A percentile compares a stretch with the other conserved stretches of the same genome.
These are phyloP conservation scores for Trichoderma gracile DNA, from an alignment of 2,329 filamentous ascomycete species.

Conservation along the genomic window DNA sequence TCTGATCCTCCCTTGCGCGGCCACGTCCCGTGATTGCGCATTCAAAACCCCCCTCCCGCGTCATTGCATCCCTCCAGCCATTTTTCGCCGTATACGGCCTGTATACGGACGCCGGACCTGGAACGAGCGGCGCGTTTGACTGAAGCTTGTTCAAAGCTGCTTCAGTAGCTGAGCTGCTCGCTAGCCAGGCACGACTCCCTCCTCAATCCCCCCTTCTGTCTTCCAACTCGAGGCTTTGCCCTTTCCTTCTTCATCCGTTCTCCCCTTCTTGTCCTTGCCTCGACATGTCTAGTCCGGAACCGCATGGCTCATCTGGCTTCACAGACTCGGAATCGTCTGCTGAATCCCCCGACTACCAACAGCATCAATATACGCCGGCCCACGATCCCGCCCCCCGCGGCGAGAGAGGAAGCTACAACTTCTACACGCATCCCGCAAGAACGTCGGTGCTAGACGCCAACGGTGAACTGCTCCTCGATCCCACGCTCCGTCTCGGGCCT, in stretches of 20 bases:
- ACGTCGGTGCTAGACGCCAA: constrained; percentile 52
- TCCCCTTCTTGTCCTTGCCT: neutral
- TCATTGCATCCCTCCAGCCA: neutral
- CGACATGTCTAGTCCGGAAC: constrained; percentile 30
- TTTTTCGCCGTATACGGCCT: neutral
- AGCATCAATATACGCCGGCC: constrained; percentile 27
- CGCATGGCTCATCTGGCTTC: constrained; percentile 33
- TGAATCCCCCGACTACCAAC: constrained; percentile 25
- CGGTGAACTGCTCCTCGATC: constrained; percentile 38
- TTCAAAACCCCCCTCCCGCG: neutral
- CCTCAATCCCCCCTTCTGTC: neutral
- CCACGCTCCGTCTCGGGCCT: constrained; percentile 21
- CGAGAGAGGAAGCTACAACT: constrained; percentile 48
- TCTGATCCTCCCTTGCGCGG: neutral
- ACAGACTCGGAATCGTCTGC: constrained; percentile 32
- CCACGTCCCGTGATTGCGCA: neutral
- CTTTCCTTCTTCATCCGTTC: neutral
- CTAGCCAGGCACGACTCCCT: constrained; percentile 28
- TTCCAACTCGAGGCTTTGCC: neutral
- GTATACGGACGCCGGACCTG: constrained; percentile 22
- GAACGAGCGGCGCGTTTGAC: constrained; percentile 29
- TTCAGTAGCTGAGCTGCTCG: constrained; percentile 28
- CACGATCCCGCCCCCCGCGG: constrained; percentile 40
- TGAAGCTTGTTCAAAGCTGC: constrained; percentile 30
- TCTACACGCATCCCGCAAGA: constrained; percentile 37